Evolutionary conservation across 139 green algal genomes (phyloP).

Genomic region (Auxenochlorella protothecoides): DNA sequence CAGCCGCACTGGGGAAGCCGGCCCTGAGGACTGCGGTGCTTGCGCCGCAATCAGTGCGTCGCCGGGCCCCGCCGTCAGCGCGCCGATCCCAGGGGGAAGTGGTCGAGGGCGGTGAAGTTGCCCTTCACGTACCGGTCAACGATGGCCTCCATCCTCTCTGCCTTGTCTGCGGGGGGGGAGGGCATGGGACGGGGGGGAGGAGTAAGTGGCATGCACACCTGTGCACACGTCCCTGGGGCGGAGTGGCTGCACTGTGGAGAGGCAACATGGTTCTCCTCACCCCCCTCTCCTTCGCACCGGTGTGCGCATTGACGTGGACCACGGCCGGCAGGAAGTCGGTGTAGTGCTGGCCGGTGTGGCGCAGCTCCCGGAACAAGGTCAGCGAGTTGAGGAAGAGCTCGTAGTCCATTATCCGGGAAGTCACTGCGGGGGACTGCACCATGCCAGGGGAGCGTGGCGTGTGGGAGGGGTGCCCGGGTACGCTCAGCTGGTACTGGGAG

Average conservation of each 20-base stretch:
- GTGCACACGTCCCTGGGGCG: too few species aligned
- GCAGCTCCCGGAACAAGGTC: slow-evolving; percentile 32
- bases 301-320: slow-evolving; percentile 70
- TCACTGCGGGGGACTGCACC: slow-evolving; percentile 21
- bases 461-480: too few species aligned
- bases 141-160: slow-evolving; percentile 40
- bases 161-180: slow-evolving; percentile 34
- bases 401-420: slow-evolving; percentile 35
- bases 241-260: too few species aligned
- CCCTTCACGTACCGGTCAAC: slow-evolving; percentile 38
- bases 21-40: too few species aligned
- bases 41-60: too few species aligned
- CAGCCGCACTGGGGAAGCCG: too few species aligned
- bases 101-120: slow-evolving; percentile 40
- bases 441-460: too few species aligned
- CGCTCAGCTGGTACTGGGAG: too few species aligned
- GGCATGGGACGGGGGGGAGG: too few species aligned
- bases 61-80: too few species aligned
- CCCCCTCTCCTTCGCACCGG: slow-evolving; percentile 1
- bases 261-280: too few species aligned
- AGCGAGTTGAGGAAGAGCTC: slow-evolving; percentile 45
- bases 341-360: slow-evolving; percentile 5
- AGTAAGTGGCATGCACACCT: too few species aligned
- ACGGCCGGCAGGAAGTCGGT: slow-evolving; percentile 34
- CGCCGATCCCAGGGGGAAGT: slow-evolving; percentile 22